Evolutionary conservation across 768 basidiomycete species (phyloP), one percentile per base, ranked within the genome.

Genomic region (Lactarius vividus): DNA sequence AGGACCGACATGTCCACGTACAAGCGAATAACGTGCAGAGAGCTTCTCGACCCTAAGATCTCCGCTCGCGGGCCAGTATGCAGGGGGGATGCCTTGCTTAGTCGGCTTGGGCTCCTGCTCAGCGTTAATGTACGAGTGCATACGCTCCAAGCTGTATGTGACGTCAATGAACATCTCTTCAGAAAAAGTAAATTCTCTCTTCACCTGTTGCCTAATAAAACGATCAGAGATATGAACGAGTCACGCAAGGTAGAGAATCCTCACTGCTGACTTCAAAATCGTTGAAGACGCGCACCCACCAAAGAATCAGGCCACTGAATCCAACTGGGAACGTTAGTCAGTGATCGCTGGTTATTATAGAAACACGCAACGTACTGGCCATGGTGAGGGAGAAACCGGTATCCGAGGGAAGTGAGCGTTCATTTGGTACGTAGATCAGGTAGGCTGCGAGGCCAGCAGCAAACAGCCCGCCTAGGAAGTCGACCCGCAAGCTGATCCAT

Each of bases 61-160:
- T 1, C 86, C 86, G 33, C 82, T 83, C 1, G 85, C 78, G 4
- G 86, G 86, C 86, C 86, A 88, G 63, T 85, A 83, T 0, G 86
- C 86, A 5, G 86, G 85, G 4, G 86, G 86, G n/a, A 79, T 72
- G 3, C 81, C 81, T 7, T 75, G 67, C 31, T 74, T 67, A 0
- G 77, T 77, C 0, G 79, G 67, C 60, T 77, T 75, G 0, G 80
- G 79, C 71, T 88, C 86, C 64, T 84, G 83, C 58, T 85, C 84
- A 49, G 85, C 83, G n/a, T 77, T 73, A 42, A 86, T 72, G 70
- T 86, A 87, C 55, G 82, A 82, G 55, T 82, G 76, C 53, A 87
- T 79, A 52, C 85, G 79, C 71, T 85, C 80, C 56, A 82, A 63
- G 64, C 83, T 81, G 59, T 57, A 58, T 81, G 58, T 57, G 58